Evolutionary conservation across 306 rosid species (phyloP).

Genomic region (Sesbania bispinosa): DNA sequence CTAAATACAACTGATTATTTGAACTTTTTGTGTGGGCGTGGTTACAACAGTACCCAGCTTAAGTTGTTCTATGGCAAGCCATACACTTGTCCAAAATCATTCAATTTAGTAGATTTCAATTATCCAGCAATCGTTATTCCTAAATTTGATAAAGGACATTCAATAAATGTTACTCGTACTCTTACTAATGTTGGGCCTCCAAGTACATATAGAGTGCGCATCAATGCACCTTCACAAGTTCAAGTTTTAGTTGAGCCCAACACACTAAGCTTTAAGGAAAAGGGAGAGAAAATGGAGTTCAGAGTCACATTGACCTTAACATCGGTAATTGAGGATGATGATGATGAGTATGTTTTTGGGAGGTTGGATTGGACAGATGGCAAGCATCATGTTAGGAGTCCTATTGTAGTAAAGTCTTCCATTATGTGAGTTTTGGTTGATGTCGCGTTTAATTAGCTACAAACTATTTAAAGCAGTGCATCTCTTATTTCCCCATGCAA

Average conservation of each 20-base stretch:
- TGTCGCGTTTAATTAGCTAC: too few species aligned
- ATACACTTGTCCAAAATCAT: conserved; percentile 34
- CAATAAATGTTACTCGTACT: conserved; percentile 36
- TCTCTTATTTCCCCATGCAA: too few species aligned
- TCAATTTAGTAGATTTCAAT: conserved; percentile 43
- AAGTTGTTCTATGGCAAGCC: conserved; percentile 18
- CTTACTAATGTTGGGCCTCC: conserved; percentile 56
- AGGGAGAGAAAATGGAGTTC: conserved; percentile 49
- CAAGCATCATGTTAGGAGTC: conserved; percentile 39
- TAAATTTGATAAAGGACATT: neutral
- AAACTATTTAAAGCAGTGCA: too few species aligned
- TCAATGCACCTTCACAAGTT: conserved; percentile 34
- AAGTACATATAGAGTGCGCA: conserved; percentile 31
- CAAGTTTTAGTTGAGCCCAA: conserved; percentile 36
- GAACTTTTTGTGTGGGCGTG: conserved; percentile 53
- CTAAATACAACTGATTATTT: conserved; percentile 39
- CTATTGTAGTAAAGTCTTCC: conserved; percentile 35
- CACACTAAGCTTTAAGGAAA: conserved; percentile 22
- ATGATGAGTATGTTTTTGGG: conserved; percentile 32
- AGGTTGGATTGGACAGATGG: conserved; percentile 43
- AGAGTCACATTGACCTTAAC: conserved; percentile 15
- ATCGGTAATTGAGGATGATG: too few species aligned
- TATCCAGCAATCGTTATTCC: conserved; percentile 59
- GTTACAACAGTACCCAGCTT: conserved; percentile 34
- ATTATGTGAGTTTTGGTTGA: too few species aligned